phyloP scores from a whole-genome alignment of 148 eudicot species.

The Silene latifolia region DNA sequence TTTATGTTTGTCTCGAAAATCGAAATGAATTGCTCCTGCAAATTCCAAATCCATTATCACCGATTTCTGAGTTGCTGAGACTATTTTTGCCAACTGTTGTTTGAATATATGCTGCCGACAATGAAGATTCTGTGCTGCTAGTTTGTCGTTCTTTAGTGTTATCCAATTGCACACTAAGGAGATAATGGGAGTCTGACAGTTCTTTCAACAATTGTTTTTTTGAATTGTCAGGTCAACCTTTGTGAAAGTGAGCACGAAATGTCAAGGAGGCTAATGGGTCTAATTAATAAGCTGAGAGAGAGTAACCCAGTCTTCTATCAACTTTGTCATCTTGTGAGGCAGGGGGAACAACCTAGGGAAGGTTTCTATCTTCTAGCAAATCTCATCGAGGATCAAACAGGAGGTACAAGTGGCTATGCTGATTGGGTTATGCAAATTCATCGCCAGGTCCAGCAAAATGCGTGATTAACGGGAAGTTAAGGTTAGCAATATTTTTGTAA shows the following conservation, averaged over 20 bases:
- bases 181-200: constrained; percentile 1
- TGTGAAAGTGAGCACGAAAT: constrained; percentile 53
- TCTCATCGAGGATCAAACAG: constrained; percentile 82
- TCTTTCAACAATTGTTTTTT: constrained; percentile 14
- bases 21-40: background rate
- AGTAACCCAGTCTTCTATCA: constrained; percentile 70
- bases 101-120: constrained; percentile 2
- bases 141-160: background rate
- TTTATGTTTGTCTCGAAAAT: background rate
- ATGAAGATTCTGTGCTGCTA: constrained; percentile 3
- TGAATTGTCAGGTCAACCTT: constrained; percentile 48
- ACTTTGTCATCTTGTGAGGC: constrained; percentile 83
- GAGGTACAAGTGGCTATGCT: constrained; percentile 68
- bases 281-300: constrained; percentile 59
- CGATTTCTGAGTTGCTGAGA: background rate
- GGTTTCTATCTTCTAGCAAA: constrained; percentile 74
- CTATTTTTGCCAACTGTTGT: background rate
- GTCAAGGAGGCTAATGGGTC: constrained; percentile 67
- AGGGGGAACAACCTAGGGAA: constrained; percentile 97
- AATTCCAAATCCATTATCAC: background rate
- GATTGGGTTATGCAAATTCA: constrained; percentile 81
- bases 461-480: constrained; percentile 47
- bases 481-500: constrained; percentile 11
- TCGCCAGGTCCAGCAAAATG: constrained; percentile 81
- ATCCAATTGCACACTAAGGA: constrained; percentile 1